These are phyloP conservation scores for Gautieria morchelliformis DNA, from an alignment of 768 basidiomycete species.

Conservation along the genomic window DNA sequence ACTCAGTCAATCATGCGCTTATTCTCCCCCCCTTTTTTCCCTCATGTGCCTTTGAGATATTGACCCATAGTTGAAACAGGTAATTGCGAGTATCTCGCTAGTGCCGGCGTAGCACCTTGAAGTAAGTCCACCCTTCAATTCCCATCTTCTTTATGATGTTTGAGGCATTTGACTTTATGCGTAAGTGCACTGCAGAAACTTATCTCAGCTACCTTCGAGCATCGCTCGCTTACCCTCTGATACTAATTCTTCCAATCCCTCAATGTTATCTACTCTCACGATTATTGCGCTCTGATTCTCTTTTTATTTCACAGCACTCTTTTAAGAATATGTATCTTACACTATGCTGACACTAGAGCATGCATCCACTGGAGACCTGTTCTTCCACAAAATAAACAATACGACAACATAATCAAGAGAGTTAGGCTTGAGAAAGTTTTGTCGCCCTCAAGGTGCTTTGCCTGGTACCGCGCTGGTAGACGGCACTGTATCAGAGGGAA, in stretches of 20 bases:
- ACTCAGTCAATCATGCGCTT: slow-evolving; percentile 15
- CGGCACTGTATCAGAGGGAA: neutral
- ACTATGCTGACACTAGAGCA: too few species aligned
- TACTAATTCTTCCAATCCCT: neutral
- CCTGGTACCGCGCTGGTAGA: too few species aligned
- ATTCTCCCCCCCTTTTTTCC: neutral
- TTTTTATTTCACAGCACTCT: neutral
- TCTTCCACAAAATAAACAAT: too few species aligned
- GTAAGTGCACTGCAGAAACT: slow-evolving; percentile 5
- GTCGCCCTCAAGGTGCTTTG: too few species aligned
- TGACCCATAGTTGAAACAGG: neutral
- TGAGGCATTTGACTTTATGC: slow-evolving; percentile 11
- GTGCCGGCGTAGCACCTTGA: neutral
- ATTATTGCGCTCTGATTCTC: too few species aligned
- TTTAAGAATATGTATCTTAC: neutral
- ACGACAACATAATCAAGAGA: too few species aligned
- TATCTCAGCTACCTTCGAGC: slow-evolving; percentile 11
- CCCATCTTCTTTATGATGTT: neutral
- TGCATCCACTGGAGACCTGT: too few species aligned
- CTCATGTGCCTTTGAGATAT: neutral
- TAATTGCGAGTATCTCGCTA: neutral
- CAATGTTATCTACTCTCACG: neutral
- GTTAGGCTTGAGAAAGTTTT: too few species aligned
- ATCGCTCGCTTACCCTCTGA: neutral
- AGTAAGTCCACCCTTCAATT: neutral